These are phyloP conservation scores for Vachellia collinsii DNA, from an alignment of 306 rosid genomes.

Conservation along the genomic window DNA sequence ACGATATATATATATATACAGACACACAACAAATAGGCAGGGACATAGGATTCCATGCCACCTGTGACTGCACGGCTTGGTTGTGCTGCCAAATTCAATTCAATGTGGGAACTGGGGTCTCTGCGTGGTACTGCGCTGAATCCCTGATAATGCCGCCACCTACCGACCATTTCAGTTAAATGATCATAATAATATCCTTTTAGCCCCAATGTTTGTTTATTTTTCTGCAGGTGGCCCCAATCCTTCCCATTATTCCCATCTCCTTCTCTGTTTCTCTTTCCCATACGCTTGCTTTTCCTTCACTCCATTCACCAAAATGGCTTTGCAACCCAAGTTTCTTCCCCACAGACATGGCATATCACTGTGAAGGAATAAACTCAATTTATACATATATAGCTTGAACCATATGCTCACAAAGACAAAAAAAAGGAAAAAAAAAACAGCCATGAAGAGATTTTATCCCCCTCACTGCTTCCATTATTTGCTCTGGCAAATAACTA, in stretches of 20 bases:
- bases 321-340: background rate
- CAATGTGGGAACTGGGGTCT: background rate
- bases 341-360: background rate
- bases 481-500: background rate
- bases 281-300: background rate
- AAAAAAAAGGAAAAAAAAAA: background rate
- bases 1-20: too few relatives aligned
- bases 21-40: background rate
- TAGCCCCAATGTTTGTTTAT: background rate
- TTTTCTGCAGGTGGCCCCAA: background rate
- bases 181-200: background rate
- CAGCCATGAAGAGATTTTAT: background rate
- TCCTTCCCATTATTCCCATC: background rate
- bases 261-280: background rate
- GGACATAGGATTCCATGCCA: background rate
- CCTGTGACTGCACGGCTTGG: background rate
- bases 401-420: background rate
- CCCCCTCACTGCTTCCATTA: background rate
- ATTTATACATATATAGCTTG: background rate
- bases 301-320: background rate
- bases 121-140: background rate
- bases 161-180: background rate
- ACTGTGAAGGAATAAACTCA: background rate
- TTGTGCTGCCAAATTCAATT: background rate
- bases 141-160: background rate